phyloP scores from a whole-genome alignment of 345 rosid genomes.

The Heritiera fomes region DNA sequence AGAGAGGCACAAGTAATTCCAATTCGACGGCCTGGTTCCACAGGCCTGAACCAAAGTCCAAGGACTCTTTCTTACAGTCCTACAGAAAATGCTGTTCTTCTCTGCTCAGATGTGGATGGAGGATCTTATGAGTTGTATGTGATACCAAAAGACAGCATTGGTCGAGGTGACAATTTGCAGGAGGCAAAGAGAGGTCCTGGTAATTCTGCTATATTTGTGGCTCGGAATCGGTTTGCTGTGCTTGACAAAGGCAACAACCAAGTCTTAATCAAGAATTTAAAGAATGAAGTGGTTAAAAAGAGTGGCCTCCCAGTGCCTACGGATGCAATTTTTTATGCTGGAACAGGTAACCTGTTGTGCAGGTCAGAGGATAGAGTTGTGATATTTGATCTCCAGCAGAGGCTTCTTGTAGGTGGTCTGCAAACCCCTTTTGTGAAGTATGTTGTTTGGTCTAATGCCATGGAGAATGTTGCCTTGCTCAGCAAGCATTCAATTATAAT shows the following conservation, averaged over 20 bases:
- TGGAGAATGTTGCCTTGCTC: conserved; percentile 91
- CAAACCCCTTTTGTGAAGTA: conserved; percentile 79
- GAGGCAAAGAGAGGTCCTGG: conserved; percentile 90
- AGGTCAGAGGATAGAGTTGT: conserved; percentile 85
- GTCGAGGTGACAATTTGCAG: conserved; percentile 67
- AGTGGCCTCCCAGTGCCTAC: conserved; percentile 66
- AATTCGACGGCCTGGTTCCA: conserved; percentile 76
- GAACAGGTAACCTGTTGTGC: conserved; percentile 83
- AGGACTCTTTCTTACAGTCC: conserved; percentile 93
- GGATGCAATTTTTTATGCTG: conserved; percentile 90
- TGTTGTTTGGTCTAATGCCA: conserved; percentile 90
- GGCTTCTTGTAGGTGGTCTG: conserved; percentile 79
- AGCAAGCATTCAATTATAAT: conserved; percentile 90
- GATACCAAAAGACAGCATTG: conserved; percentile 73
- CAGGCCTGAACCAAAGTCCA: conserved; percentile 82
- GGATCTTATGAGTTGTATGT: conserved; percentile 88
- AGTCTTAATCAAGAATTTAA: conserved; percentile 73
- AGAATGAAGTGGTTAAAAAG: conserved; percentile 83
- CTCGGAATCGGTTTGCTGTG: conserved; percentile 89
- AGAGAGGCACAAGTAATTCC: conserved; percentile 80
- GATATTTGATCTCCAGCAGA: conserved; percentile 88
- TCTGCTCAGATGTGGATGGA: conserved; percentile 91
- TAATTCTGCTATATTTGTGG: conserved; percentile 78
- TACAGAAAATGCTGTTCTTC: conserved; percentile 80
- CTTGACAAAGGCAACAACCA: conserved; percentile 88